phyloP scores from a whole-genome alignment of 2,329 filamentous ascomycete genomes.

The Pseudohalonectria lignicola region DNA sequence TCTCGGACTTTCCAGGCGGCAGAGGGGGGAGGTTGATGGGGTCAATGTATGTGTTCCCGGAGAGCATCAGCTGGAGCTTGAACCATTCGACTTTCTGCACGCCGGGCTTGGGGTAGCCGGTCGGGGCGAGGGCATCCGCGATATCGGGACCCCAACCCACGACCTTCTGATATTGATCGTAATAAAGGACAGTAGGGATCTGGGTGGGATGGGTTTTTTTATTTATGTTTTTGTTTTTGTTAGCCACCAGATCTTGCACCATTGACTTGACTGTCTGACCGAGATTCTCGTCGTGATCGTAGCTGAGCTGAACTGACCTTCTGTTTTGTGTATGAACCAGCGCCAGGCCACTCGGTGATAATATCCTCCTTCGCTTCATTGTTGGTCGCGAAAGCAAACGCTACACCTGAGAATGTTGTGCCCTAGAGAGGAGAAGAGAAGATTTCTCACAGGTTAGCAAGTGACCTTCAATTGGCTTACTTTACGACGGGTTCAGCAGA shows the following conservation, averaged over 20 bases:
- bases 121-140: constrained; percentile 88
- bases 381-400: constrained; percentile 94
- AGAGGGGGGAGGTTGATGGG: constrained; percentile 97
- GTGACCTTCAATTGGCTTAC: neutral
- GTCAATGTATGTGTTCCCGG: constrained; percentile 97
- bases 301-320: constrained; percentile 64
- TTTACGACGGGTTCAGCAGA: too few species aligned
- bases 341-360: constrained; percentile 97
- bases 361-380: constrained; percentile 97
- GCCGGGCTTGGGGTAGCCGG: constrained; percentile 92
- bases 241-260: too few species aligned
- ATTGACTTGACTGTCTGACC: too few species aligned
- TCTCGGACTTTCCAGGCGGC: constrained; percentile 95
- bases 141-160: constrained; percentile 99
- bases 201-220: too few species aligned
- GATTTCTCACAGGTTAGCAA: neutral
- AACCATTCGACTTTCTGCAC: constrained; percentile 99
- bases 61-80: constrained; percentile 97
- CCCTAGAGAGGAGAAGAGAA: constrained; percentile 44
- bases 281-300: too few species aligned
- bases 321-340: constrained; percentile 95
- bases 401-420: constrained; percentile 95
- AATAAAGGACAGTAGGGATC: constrained; percentile 99
- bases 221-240: too few species aligned
- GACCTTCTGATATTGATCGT: constrained; percentile 98